These are phyloP conservation scores for Termitomyces titanicus DNA, from an alignment of 768 basidiomycete genomes.

Conservation along the genomic window DNA sequence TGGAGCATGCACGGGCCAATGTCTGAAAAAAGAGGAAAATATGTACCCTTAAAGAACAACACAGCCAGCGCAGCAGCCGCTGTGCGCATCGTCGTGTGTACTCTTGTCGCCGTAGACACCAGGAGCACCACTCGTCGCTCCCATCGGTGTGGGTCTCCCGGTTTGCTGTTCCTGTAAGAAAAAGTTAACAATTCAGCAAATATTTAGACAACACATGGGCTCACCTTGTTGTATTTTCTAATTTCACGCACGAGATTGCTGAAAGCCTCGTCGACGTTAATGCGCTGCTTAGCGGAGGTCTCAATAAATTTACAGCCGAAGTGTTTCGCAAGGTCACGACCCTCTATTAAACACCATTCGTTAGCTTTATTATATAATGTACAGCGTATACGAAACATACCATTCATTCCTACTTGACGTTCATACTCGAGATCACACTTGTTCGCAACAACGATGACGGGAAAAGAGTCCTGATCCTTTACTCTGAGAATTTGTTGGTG, in stretches of 20 bases:
- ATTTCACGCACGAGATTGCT: constrained; percentile 91
- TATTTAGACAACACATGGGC: constrained; percentile 9
- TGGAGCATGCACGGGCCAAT: constrained; percentile 18
- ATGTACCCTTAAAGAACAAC: constrained; percentile 46
- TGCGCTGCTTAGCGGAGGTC: constrained; percentile 93
- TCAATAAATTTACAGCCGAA: constrained; percentile 95
- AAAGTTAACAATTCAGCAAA: neutral
- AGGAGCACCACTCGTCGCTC: constrained; percentile 34
- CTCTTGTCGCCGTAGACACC: constrained; percentile 49
- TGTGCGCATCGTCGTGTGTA: constrained; percentile 47
- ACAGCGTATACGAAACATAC: constrained; percentile 33
- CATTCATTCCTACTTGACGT: constrained; percentile 93
- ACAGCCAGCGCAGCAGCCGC: constrained; percentile 68
- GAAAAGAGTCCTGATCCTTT: constrained; percentile 94
- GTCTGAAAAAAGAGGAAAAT: constrained; percentile 5
- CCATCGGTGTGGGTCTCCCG: constrained; percentile 61
- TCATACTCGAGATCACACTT: constrained; percentile 96
- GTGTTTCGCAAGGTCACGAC: constrained; percentile 92
- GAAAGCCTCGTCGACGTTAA: constrained; percentile 97
- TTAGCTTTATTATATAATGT: neutral
- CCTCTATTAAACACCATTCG: constrained; percentile 56
- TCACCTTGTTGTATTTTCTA: constrained; percentile 88
- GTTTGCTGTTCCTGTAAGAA: constrained; percentile 67
- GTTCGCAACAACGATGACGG: constrained; percentile 96
- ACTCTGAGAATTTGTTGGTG: constrained; percentile 95